Percentiles rank a stretch among this genome's conserved stretches.
These are phyloP conservation scores for Metschnikowia continentalis DNA, from an alignment of 805 yeast genomes.

Conservation along the genomic window DNA sequence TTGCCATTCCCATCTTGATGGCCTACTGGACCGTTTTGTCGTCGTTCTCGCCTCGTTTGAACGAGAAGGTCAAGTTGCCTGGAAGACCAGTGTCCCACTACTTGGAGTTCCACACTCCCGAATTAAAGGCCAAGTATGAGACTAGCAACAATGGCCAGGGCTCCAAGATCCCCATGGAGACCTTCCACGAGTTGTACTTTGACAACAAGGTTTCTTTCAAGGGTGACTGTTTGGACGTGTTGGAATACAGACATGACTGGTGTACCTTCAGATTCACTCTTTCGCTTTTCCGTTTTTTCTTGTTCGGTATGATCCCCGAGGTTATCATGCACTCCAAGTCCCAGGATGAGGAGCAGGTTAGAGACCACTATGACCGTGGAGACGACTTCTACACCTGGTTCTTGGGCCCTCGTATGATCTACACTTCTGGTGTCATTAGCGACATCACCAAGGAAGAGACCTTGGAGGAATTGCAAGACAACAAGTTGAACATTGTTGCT, in stretches of 20 bases:
- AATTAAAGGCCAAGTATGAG: conserved; percentile 58
- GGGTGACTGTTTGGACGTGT: conserved; percentile 78
- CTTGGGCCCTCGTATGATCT: conserved; percentile 91
- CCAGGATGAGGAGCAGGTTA: conserved; percentile 94
- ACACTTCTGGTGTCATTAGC: conserved; percentile 79
- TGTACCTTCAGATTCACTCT: conserved; percentile 74
- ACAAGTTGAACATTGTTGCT: conserved; percentile 81
- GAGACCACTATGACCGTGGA: conserved; percentile 94
- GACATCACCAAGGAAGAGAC: conserved; percentile 71
- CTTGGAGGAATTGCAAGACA: conserved; percentile 79
- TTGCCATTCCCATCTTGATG: conserved; percentile 68
- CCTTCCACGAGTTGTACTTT: conserved; percentile 84
- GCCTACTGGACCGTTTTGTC: conserved; percentile 80
- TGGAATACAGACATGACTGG: conserved; percentile 93
- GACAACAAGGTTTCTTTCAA: conserved; percentile 80
- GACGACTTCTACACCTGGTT: conserved; percentile 94
- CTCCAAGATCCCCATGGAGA: conserved; percentile 84
- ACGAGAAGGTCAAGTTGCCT: conserved; percentile 73
- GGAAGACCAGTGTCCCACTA: conserved; percentile 74
- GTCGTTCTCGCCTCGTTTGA: conserved; percentile 73
- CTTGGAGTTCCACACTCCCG: conserved; percentile 75
- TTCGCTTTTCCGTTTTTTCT: conserved; percentile 71
- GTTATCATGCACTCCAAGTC: conserved; percentile 87
- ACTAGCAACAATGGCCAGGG: conserved; percentile 51
- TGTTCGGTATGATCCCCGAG: conserved; percentile 88